Base-by-base conservation (phyloP, 805 yeast species). In the Candida yuanshanica region DNA sequence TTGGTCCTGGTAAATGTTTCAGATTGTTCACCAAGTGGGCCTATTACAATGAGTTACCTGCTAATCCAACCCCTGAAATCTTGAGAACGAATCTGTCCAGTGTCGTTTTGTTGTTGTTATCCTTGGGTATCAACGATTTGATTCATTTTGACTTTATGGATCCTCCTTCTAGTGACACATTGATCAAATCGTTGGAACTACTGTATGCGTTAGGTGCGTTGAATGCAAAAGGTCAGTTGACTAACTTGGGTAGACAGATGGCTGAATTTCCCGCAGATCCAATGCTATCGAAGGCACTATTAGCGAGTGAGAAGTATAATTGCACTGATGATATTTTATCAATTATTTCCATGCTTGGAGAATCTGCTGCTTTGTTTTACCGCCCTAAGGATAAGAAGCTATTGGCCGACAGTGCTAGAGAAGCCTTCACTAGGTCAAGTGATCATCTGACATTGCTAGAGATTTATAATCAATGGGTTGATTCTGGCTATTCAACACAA, bases 1-100 rank as follows among this genome's bases (percentile, higher is more conserved):
- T 95, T 7, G 90, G 95, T 1, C 96, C 98, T 0, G 99, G 99
- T 14, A 86, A 87, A 58, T 93, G 98, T 63, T 93, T 83, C 55
- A 62, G 99, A 29, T 65, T 93, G 18, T 93, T 79, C 58, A 91
- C 99, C 0, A 86, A 87, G 57, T 73, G 83, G 74, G 80, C 93
- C 0, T 93, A 77, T 52, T 69, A 76, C 47, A 73, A 83, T 50
- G 98, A 91, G 51, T 66, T 93, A 58, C 82, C 83, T 10, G 68
- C 75, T 2, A 82, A 81, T 55, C 87, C 96, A 1, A 79, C 85
- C 0, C 98, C 99, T 0, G 99, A 93, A 52, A 91, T 93, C n/a
- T 66, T 89, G 42, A 66, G 99, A 41, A 85, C 84, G 18, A 90
- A 91, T 53, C 62, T 93, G 32, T 71, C 90, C 0, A 72, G 84